phyloP scores from a whole-genome alignment of 192 early-diverging fungal genomes.

The Phlyctochytrium arcticum region DNA sequence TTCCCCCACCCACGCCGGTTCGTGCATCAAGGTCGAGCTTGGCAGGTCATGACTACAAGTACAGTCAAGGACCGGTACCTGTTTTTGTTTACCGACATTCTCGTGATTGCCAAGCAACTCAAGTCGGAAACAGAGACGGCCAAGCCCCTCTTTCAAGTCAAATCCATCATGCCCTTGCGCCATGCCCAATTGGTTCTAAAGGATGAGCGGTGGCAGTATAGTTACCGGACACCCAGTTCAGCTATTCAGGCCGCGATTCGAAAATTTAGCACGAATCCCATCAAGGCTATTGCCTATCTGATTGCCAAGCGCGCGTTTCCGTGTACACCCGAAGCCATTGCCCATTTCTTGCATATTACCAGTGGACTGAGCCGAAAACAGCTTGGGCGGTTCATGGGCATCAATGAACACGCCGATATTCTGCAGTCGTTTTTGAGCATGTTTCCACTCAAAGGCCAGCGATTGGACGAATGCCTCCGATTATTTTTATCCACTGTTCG shows the following conservation, averaged over 20 bases:
- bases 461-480: slow-evolving; percentile 58
- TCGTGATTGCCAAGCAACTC: slow-evolving; percentile 63
- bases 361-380: slow-evolving; percentile 56
- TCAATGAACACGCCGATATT: slow-evolving; percentile 52
- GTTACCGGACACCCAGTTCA: slow-evolving; percentile 40
- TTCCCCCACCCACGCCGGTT: slow-evolving; percentile 15
- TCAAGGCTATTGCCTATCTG: slow-evolving; percentile 51
- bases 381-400: slow-evolving; percentile 52
- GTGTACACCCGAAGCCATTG: slow-evolving; percentile 57
- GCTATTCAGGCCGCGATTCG: slow-evolving; percentile 54
- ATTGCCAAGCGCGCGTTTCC: slow-evolving; percentile 52
- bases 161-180: slow-evolving; percentile 14
- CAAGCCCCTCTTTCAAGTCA: slow-evolving; percentile 21
- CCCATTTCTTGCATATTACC: slow-evolving; percentile 63
- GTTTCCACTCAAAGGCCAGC: slow-evolving; percentile 49
- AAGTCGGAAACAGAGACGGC: slow-evolving; percentile 43
- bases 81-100: slow-evolving; percentile 61
- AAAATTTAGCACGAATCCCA: slow-evolving; percentile 57
- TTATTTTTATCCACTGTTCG: slow-evolving; percentile 49
- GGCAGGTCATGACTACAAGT: slow-evolving; percentile 61
- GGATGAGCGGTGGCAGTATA: slow-evolving; percentile 23
- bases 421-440: slow-evolving; percentile 52
- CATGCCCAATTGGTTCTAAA: slow-evolving; percentile 22
- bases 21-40: slow-evolving; percentile 54
- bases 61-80: slow-evolving; percentile 66